phyloP scores from a whole-genome alignment of 345 rosid species.

The Brassica rapa region DNA sequence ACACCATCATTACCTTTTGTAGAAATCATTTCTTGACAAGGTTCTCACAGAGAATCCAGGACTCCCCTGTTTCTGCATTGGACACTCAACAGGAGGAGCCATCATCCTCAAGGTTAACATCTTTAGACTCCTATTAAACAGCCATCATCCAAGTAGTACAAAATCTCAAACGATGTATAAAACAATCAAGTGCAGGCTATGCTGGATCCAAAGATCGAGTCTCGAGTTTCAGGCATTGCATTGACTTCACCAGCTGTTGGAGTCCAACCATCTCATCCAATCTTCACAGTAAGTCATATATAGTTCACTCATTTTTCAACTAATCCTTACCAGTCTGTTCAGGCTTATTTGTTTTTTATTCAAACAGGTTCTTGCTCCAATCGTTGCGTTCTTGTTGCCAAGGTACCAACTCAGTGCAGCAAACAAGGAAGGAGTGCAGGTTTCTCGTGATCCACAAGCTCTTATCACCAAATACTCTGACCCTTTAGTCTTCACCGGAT shows the following conservation, averaged over 20 bases:
- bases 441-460: slow-evolving; percentile 87
- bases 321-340: slow-evolving; percentile 8
- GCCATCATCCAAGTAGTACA: neutral
- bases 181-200: slow-evolving; percentile 52
- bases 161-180: neutral
- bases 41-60: slow-evolving; percentile 66
- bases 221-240: slow-evolving; percentile 61
- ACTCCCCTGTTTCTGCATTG: slow-evolving; percentile 85
- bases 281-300: slow-evolving; percentile 53
- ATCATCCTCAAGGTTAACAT: slow-evolving; percentile 70
- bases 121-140: neutral
- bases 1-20: slow-evolving; percentile 13
- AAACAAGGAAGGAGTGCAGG: slow-evolving; percentile 81
- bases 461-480: slow-evolving; percentile 82
- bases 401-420: slow-evolving; percentile 74
- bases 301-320: neutral
- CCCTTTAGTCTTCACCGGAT: slow-evolving; percentile 87
- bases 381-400: slow-evolving; percentile 69
- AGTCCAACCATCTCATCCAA: slow-evolving; percentile 93
- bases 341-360: neutral
- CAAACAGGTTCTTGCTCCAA: slow-evolving; percentile 73
- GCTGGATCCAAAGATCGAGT: slow-evolving; percentile 65
- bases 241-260: slow-evolving; percentile 97
- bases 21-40: slow-evolving; percentile 74
- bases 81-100: slow-evolving; percentile 95